Base-by-base conservation (phyloP, 345 rosid species). In the Melaleuca alternifolia region DNA sequence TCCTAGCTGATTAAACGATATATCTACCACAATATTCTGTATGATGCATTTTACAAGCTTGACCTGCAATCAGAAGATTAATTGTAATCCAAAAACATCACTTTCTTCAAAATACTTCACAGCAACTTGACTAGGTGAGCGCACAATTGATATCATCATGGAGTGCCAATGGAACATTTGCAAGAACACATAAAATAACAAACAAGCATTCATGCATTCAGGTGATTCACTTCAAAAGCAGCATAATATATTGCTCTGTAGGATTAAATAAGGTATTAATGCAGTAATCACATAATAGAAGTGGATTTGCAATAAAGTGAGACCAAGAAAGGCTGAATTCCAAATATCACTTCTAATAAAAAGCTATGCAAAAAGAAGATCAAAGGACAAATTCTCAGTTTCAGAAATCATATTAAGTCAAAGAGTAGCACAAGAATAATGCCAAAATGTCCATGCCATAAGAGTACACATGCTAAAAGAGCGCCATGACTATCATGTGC, bases 1-100 rank as follows among this genome's bases (percentile, higher is more conserved):
- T 85, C 96, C 96, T 85, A 96, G 90, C 91, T 95, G 98, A 91
- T 97, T 96, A 90, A 96, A 97, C 56, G 99, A 95, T 87, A 97
- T 97, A 89, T 97, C 99, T 79, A 97, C 95, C 44, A 95, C 93
- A 24, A 97, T 95, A 86, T 96, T 91, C 91, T 93, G 98, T 83
- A 97, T 95, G 54, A 92, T 87, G 89, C 97, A 97, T 88, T 96
- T 97, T 54, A 97, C 96, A 88, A 97, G 92, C 91, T 96, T 97
- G 79, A 96, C 99, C 99, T 97, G 95, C 88, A 87, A 87, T 57
- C 76, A 24, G 88, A 87, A 89, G 28, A 81, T 85, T 50, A 79
- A 86, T 71, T 57, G 83, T 53, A 83, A 57, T 33, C 51, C 76
- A 85, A 84, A 57, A 51, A 54, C 13, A 21, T 33, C 62, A 84